These are phyloP conservation scores for Ceratobasidium theobromae DNA, from an alignment of 1,284 basidiomycete genomes.

Conservation along the genomic window DNA sequence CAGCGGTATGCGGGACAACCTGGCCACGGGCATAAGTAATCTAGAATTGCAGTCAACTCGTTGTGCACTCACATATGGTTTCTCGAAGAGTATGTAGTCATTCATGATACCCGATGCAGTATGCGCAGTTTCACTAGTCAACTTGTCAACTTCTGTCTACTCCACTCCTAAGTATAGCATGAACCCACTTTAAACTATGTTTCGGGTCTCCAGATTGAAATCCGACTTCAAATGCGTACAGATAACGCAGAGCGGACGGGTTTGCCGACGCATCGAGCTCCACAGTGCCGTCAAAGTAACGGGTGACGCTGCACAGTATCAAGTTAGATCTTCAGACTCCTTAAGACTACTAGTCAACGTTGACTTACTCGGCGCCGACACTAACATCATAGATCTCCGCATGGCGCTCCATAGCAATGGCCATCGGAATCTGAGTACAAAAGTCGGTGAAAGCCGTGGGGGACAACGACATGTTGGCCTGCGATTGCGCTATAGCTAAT, in stretches of 20 bases:
- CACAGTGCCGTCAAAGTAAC: conserved; percentile 28
- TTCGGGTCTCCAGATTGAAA: conserved; percentile 19
- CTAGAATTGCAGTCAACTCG: not conserved
- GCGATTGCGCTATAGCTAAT: not conserved
- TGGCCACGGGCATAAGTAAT: not conserved
- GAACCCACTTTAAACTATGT: conserved; percentile 13
- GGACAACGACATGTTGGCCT: conserved; percentile 18
- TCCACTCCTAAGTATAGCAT: not conserved
- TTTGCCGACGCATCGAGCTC: conserved; percentile 20
- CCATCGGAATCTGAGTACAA: conserved; percentile 24
- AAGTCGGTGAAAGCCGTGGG: conserved; percentile 22
- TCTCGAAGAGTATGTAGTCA: conserved; percentile 28
- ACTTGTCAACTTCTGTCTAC: not conserved
- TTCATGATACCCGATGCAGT: conserved; percentile 11
- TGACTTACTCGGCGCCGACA: conserved; percentile 24
- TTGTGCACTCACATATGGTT: conserved; percentile 11
- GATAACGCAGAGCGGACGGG: conserved; percentile 11
- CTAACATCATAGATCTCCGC: conserved; percentile 27
- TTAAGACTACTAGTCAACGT: not conserved
- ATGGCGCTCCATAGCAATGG: conserved; percentile 21
- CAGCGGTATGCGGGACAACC: conserved; percentile 19
- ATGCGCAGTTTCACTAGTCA: conserved; percentile 11
- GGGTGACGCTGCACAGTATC: conserved; percentile 11
- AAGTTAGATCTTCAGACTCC: not conserved
- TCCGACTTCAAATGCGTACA: conserved; percentile 27